phyloP scores from a whole-genome alignment of 352 stramenopile genomes.

The Pythium chondricola region DNA sequence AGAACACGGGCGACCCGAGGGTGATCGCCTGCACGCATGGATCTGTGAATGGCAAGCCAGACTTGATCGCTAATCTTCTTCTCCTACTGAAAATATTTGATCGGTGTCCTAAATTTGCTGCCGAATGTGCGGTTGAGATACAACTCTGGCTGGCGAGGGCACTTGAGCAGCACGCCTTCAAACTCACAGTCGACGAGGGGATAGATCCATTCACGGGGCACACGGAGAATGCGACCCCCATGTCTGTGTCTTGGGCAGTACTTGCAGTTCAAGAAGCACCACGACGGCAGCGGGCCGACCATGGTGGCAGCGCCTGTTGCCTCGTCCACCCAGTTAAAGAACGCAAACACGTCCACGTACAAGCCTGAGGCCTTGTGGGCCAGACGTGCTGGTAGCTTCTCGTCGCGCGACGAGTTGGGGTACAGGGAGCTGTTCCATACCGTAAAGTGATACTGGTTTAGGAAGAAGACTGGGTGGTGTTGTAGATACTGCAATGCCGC shows the following conservation, averaged over 20 bases:
- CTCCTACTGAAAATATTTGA: neutral
- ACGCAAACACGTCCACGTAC: constrained; percentile 32
- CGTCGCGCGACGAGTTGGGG: constrained; percentile 11
- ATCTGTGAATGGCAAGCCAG: too few species aligned
- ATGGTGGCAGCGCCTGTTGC: neutral
- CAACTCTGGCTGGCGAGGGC: constrained; percentile 13
- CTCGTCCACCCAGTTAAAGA: constrained; percentile 14
- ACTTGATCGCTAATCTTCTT: too few species aligned
- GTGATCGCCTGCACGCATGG: too few species aligned
- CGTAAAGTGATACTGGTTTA: constrained; percentile 11
- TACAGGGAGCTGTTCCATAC: constrained; percentile 19
- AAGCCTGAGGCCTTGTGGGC: constrained; percentile 18
- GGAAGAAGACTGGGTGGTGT: constrained; percentile 6
- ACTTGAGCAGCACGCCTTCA: constrained; percentile 15
- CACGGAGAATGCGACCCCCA: constrained; percentile 8
- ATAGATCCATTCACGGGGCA: constrained; percentile 22
- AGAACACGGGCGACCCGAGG: too few species aligned
- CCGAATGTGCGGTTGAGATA: constrained; percentile 23
- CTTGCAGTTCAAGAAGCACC: constrained; percentile 20
- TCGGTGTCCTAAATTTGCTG: constrained; percentile 2
- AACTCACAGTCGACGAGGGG: constrained; percentile 21
- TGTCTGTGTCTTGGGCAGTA: constrained; percentile 11
- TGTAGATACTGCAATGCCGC: constrained; percentile 11
- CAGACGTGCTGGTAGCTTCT: constrained; percentile 18
- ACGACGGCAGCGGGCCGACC: constrained; percentile 18